These are phyloP conservation scores for Jamesozyma jinghongensis DNA, from an alignment of 805 yeast species.

Conservation along the genomic window DNA sequence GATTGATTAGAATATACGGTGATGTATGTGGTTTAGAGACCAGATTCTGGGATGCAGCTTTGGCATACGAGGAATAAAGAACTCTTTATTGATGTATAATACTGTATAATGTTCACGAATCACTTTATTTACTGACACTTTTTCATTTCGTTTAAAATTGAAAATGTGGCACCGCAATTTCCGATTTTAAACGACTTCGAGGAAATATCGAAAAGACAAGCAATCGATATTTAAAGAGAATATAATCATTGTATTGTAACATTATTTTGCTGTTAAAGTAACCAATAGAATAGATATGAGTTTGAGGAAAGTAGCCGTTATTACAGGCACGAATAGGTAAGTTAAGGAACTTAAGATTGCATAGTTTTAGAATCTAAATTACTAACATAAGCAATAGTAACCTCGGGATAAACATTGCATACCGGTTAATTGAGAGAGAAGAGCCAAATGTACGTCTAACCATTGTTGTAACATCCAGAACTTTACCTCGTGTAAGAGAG, in stretches of 20 bases:
- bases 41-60: slow-evolving; percentile 56
- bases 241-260: no score
- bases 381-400: slow-evolving; percentile 37
- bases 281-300: slow-evolving; percentile 6
- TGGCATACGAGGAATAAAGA: slow-evolving; percentile 14
- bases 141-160: no score
- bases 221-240: no score
- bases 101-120: no score
- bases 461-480: slow-evolving; percentile 80
- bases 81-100: no score
- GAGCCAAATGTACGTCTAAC: slow-evolving; percentile 53
- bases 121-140: no score
- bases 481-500: slow-evolving; percentile 74
- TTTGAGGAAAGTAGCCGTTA: slow-evolving; percentile 33
- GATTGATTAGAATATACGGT: slow-evolving; percentile 48
- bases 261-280: no score
- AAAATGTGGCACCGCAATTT: no score
- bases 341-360: not conserved
- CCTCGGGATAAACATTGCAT: slow-evolving; percentile 79
- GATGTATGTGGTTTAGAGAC: slow-evolving; percentile 54
- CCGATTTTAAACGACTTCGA: not conserved
- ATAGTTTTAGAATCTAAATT: not conserved
- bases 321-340: slow-evolving; percentile 34
- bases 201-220: no score
- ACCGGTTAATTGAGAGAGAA: slow-evolving; percentile 57